Evolutionary conservation across 306 rosid genomes (phyloP).

Genomic region (Psophocarpus tetragonolobus): DNA sequence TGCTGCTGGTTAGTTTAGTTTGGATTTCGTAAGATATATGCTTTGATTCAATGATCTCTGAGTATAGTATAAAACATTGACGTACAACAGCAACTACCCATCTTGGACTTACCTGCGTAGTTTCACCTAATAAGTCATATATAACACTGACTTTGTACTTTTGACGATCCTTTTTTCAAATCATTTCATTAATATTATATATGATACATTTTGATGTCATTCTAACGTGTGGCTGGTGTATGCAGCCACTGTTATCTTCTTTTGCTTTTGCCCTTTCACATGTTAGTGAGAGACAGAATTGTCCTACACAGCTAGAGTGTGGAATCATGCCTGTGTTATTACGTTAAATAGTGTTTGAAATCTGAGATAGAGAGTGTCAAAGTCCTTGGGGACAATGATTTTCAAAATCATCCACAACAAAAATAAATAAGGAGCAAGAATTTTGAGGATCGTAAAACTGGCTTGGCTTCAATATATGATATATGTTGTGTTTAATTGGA

Average conservation of each 20-base stretch:
- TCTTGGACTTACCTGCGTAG: constrained; percentile 3
- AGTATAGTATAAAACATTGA: not conserved
- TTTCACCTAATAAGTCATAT: constrained; percentile 12
- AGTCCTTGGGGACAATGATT: constrained; percentile 20
- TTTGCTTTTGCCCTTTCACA: not conserved
- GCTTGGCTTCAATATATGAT: not conserved
- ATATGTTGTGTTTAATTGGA: not conserved
- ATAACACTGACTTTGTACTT: not conserved
- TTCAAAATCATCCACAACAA: constrained; percentile 25
- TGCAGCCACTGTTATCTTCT: constrained; percentile 30
- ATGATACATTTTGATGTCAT: constrained; percentile 26
- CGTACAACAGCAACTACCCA: not conserved
- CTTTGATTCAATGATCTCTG: not conserved
- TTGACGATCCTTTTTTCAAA: not conserved
- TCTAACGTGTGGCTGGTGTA: constrained; percentile 42
- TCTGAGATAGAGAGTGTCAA: not conserved
- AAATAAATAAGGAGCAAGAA: not conserved
- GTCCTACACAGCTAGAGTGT: constrained; percentile 15
- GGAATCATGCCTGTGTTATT: constrained; percentile 26
- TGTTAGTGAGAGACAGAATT: constrained; percentile 30
- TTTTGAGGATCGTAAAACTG: constrained; percentile 3
- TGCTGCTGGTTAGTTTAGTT: not conserved
- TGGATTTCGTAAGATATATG: not conserved
- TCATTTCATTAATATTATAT: not conserved
- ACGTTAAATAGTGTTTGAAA: constrained; percentile 23